phyloP scores from a whole-genome alignment of 805 yeast genomes.

The Clavispora phyllophila region DNA sequence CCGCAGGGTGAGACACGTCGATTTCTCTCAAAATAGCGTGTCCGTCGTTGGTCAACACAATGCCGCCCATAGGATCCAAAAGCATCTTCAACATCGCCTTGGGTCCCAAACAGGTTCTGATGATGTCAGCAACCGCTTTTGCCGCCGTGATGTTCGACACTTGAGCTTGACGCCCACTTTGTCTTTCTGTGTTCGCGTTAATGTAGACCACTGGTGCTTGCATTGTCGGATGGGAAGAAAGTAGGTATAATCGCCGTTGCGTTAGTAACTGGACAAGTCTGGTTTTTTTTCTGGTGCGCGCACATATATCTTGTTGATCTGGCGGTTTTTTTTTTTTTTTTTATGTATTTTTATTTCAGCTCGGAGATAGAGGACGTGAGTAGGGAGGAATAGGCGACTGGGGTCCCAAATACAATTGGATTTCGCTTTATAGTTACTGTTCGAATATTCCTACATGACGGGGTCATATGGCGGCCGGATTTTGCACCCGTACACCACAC shows the following conservation, averaged over 20 bases:
- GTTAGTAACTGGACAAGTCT: background rate
- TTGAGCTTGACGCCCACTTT: constrained; percentile 96
- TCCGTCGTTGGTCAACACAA: constrained; percentile 95
- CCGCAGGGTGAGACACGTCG: constrained; percentile 98
- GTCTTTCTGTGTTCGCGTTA: constrained; percentile 85
- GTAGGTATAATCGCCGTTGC: background rate
- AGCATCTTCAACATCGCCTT: constrained; percentile 98
- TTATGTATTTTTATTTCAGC: too few relatives aligned
- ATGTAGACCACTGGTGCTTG: constrained; percentile 46
- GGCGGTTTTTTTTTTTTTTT: too few relatives aligned
- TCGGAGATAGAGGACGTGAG: too few relatives aligned
- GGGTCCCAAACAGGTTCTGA: constrained; percentile 97
- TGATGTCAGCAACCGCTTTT: constrained; percentile 97
- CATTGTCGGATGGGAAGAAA: constrained; percentile 19
- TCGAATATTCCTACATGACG: too few relatives aligned
- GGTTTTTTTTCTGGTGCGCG: constrained; percentile 1
- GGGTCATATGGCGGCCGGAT: too few relatives aligned
- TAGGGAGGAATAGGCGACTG: too few relatives aligned
- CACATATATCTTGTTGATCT: background rate
- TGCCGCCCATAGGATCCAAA: constrained; percentile 94
- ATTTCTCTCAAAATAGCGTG: constrained; percentile 97
- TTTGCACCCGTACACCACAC: constrained; percentile 2
- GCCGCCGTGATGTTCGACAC: constrained; percentile 97
- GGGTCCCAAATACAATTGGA: too few relatives aligned
- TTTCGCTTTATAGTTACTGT: too few relatives aligned